Base-by-base conservation (phyloP, 345 rosid species). In the Eucalyptus polybractea region DNA sequence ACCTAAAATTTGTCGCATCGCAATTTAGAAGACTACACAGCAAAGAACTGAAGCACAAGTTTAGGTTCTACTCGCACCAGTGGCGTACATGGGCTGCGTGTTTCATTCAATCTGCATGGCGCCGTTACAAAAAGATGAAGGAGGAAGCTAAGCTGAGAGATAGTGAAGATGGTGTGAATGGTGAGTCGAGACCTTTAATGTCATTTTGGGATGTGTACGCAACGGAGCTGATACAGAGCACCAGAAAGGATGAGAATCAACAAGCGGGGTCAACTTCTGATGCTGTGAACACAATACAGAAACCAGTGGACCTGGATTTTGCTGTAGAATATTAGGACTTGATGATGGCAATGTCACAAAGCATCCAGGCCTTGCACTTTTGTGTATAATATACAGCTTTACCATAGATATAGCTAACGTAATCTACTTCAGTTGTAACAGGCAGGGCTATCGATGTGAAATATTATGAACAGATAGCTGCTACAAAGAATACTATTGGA, bases 261-360 rank as follows among this genome's bases (percentile, higher is more conserved):
- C 42, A 87, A 42, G 87, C 65, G 25, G 92, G 58, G 33, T 50
- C 86, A 53, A 88, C 67, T 86, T 89, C 86, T 29, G 60, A 33
- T 80, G 87, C 80, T 90, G 92, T 87, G 60, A 86, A 89, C 89
- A 31, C 88, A n/a, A 87, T 91, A 62, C 88, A 31, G 45, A 93
- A 92, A 83, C 93, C 93, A 24, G 90, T 72, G 49, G 94, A 93
- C 88, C 94, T 91, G 1, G 90, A 90, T 85, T 93, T 93, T 86
- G 45, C 83, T 72, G 83, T 11, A 37, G 83, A 72, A 10, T 72
- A 72, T 10, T 72, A 72, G 83, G 45, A 72, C 83, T 72, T 72
- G 83, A 72, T 72, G 83, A 72, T 37, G 83, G 45, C 83, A 72
- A 3, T 37, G 45, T 37, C 83, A 21, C 45, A 72, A 37, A 72